Conservation (phyloP, 768 basidiomycete species). For the Suillus subluteus region DNA sequence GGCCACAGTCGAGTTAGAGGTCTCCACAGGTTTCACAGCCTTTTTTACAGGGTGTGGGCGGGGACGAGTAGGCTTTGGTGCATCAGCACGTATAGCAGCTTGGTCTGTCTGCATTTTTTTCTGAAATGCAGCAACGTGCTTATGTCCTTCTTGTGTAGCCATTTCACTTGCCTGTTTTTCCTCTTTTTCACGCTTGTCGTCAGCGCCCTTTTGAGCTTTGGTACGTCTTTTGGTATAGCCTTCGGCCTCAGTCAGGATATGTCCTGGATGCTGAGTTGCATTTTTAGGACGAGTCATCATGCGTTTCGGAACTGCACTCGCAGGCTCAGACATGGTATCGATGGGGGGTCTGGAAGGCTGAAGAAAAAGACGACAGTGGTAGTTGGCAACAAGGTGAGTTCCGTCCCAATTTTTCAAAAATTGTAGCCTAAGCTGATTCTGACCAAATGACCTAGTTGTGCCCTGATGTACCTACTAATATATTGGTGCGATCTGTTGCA, state of each 20-base stretch:
- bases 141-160: neutral
- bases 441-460: neutral
- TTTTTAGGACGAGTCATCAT: neutral
- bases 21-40: neutral
- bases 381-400: neutral
- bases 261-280: neutral
- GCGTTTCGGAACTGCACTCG: neutral
- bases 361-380: neutral
- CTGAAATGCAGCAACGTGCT: neutral
- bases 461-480: neutral
- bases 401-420: neutral
- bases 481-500: neutral
- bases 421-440: neutral
- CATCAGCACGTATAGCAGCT: neutral
- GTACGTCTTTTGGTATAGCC: neutral
- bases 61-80: neutral
- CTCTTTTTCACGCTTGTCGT: neutral
- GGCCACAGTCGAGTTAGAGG: neutral
- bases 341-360: neutral
- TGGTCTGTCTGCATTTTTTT: neutral
- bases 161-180: neutral
- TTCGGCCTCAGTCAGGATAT: neutral
- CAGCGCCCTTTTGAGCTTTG: neutral
- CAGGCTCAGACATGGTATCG: neutral
- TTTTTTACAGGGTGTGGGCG: neutral